Percentiles rank a stretch among this genome's conserved stretches.
These are phyloP conservation scores for Colletotrichum paranaense DNA, from an alignment of 2,329 filamentous ascomycete species.

Conservation along the genomic window DNA sequence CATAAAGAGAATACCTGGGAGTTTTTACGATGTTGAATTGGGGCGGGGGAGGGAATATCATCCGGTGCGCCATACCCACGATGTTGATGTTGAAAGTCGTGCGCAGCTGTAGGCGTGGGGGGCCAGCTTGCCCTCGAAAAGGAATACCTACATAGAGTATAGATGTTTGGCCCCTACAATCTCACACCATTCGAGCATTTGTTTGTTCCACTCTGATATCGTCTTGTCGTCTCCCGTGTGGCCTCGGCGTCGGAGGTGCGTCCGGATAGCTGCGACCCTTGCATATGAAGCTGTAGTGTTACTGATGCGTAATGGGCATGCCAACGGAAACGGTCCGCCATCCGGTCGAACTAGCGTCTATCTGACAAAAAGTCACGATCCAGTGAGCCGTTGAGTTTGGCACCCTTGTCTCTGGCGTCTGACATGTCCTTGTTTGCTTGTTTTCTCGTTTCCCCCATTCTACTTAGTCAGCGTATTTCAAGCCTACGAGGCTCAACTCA, in stretches of 20 bases:
- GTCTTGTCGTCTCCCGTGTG: neutral
- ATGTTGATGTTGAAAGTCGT: constrained; percentile 30
- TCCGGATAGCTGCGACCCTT: neutral
- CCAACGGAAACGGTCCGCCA: neutral
- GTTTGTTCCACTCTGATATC: neutral
- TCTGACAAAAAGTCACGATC: neutral
- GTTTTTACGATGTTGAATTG: constrained; percentile 30
- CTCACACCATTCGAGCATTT: neutral
- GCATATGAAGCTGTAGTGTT: neutral
- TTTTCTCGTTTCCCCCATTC: neutral
- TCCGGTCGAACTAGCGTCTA: neutral
- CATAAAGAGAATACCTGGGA: constrained; percentile 35
- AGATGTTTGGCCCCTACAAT: constrained; percentile 9
- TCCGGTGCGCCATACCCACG: constrained; percentile 32
- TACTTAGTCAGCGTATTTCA: neutral
- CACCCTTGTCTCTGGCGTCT: neutral
- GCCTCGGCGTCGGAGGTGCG: neutral
- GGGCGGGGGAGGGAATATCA: neutral
- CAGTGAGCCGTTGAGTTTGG: neutral
- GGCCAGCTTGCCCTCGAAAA: neutral
- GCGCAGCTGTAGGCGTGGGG: constrained; percentile 21
- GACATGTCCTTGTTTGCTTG: neutral
- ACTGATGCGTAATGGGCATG: neutral
- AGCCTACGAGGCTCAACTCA: neutral
- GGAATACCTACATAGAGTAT: constrained; percentile 25